Base-by-base conservation (phyloP, 2,329 filamentous ascomycete species). In the Teratosphaeria pseudoeucalypti region DNA sequence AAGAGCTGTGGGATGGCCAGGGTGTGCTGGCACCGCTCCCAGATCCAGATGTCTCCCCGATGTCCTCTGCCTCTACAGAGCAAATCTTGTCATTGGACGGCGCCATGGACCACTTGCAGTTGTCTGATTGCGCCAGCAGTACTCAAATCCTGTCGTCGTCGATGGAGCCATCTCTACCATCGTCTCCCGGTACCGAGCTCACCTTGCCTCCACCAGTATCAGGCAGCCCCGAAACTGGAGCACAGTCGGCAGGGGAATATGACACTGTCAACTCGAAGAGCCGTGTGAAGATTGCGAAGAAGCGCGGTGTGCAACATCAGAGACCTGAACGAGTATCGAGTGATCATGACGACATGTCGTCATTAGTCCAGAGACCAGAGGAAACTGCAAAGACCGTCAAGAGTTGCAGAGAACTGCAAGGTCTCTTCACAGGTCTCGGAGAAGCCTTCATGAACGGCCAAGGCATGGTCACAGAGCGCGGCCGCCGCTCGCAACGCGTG, bases 1-100 rank as follows among this genome's bases (percentile, higher is more conserved):
- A 63, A 39, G 27, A 56, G n/a, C 39, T 63, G 39, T 63, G 61
- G 61, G 49, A 57, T 29, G 61, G 59, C 7, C 47, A 53, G 29
- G 59, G 55, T 14, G 58, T 63, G 56, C 9, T 58, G 6, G 54
- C 27, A 12, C 49, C 54, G 11, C 47, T 61, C 11, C 59, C 59
- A 16, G 23, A 55, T 6, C 34, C 55, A 23, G 52, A 47, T 19
- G 55, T 60, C 37, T 10, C n/a, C 19, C 16, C 27, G 27, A n/a
- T 16, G 7, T 32, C 29, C 32, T 16, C 23, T 10, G 19, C 43
- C n/a, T 49, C 43, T 3, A 19, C 43, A 49, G 43, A 49, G 16
- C 43, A 49, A 6, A 19, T 5, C 9, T n/a, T 49, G 9, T 49
- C 43, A 19, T 10, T 49, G n/a, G 43, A 49, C 43, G 43, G 43